Base-by-base conservation (phyloP, 106 monocot species). In the Acanthochlamys bracteata region DNA sequence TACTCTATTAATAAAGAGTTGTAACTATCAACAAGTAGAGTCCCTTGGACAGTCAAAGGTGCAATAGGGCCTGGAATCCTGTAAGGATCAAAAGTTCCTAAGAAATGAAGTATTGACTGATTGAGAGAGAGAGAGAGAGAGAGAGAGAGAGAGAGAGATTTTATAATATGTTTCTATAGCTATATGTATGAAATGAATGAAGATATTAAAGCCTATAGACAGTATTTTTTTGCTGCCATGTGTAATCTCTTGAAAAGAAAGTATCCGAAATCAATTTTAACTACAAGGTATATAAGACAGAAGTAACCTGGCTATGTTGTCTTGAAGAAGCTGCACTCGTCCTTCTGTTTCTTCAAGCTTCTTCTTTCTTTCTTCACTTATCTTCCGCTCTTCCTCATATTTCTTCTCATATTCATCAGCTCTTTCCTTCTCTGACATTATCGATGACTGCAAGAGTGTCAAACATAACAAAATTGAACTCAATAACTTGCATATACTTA, bases 291-390 rank as follows among this genome's bases (percentile, higher is more conserved):
- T 42, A 8, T 59, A 69, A 46, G 21, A 41, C 21, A 43, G 53
- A 24, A 60, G 12, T 45, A 66, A 98, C 98, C 98, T 98, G 66
- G 25, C 80, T 60, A 98, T 64, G 42, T 75, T 67, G 46, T 98
- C 88, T 33, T 98, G 91, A 63, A 98, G 80, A 55, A 71, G 63
- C 51, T 68, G 85, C 59, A 79, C 68, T 81, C 85, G 85, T 43
- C 64, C 83, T 70, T 92, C 88, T 20, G 75, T 55, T 76, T 88
- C 88, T 47, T 88, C 85, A 26, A 98, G 56, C 58, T 82, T 98
- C 43, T 69, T 71, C 68, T 76, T 69, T 73, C 52, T 85, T 69
- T 73, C 85, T 69, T 79, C 75, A 63, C 73, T 67, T 68, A 27
- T 53, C 59, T 20, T 74, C 66, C 81, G 79, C 63, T 63, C 76